phyloP scores from a whole-genome alignment of 192 early-diverging fungal genomes.

The Mortierella claussenii region DNA sequence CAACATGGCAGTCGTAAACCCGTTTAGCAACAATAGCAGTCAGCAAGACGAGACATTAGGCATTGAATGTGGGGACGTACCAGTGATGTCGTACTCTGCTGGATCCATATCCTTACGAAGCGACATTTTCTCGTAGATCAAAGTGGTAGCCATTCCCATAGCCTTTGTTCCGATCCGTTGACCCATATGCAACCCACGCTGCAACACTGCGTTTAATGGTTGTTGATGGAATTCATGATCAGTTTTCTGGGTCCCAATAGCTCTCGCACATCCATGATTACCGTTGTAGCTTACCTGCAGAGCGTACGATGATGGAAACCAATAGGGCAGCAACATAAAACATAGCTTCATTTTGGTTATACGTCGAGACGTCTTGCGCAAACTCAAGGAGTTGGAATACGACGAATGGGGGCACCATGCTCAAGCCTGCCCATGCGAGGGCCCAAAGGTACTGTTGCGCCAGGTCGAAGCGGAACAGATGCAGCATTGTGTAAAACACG shows the following conservation, averaged over 20 bases:
- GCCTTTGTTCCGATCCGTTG: conserved; percentile 40
- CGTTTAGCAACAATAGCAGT: too few relatives aligned
- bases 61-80: neutral
- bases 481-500: conserved; percentile 44
- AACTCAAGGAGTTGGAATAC: conserved; percentile 37
- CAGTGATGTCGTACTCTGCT: conserved; percentile 41
- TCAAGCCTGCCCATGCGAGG: conserved; percentile 24
- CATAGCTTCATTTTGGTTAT: conserved; percentile 49
- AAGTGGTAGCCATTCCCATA: conserved; percentile 40
- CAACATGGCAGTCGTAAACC: neutral
- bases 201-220: conserved; percentile 18
- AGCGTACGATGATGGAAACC: conserved; percentile 25
- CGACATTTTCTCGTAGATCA: conserved; percentile 48
- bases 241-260: too few relatives aligned
- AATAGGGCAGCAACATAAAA: conserved; percentile 38
- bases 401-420: conserved; percentile 43
- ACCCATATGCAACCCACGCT: conserved; percentile 45
- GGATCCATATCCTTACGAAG: conserved; percentile 52
- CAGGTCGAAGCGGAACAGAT: conserved; percentile 27
- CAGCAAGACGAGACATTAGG: too few relatives aligned
- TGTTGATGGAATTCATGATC: too few relatives aligned
- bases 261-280: too few relatives aligned
- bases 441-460: conserved; percentile 41
- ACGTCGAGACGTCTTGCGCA: conserved; percentile 34
- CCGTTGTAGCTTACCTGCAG: conserved; percentile 35